Evolutionary conservation across 768 basidiomycete species (phyloP).

Genomic region (Macrocybe gigantea): DNA sequence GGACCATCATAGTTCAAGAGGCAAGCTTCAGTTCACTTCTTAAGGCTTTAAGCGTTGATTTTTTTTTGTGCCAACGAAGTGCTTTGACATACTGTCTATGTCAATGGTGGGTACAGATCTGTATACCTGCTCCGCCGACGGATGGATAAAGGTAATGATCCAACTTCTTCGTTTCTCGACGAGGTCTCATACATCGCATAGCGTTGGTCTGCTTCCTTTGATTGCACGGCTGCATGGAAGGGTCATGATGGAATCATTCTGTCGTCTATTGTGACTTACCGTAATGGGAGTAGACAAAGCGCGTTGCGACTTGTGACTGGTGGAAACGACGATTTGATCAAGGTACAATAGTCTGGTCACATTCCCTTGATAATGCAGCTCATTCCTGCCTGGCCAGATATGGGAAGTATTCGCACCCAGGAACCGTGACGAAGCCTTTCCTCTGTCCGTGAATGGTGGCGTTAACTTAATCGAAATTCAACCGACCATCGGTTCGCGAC

Average conservation of each 20-base stretch:
- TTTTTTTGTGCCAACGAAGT: slow-evolving; percentile 28
- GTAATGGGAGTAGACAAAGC: slow-evolving; percentile 18
- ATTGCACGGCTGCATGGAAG: slow-evolving; percentile 77
- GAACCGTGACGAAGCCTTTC: background rate
- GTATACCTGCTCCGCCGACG: slow-evolving; percentile 62
- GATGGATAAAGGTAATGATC: slow-evolving; percentile 56
- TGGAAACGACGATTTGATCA: slow-evolving; percentile 81
- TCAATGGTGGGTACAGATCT: slow-evolving; percentile 62
- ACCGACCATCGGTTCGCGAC: slow-evolving; percentile 1
- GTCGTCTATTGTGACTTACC: slow-evolving; percentile 59
- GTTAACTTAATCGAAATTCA: background rate
- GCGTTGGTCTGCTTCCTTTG: slow-evolving; percentile 82
- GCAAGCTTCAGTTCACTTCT: slow-evolving; percentile 25
- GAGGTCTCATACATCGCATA: slow-evolving; percentile 18
- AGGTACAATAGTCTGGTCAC: slow-evolving; percentile 36
- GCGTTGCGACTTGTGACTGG: slow-evolving; percentile 61
- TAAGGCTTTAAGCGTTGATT: slow-evolving; percentile 1
- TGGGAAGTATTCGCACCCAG: slow-evolving; percentile 37
- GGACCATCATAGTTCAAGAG: slow-evolving; percentile 85
- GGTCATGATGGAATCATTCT: slow-evolving; percentile 81
- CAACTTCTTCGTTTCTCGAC: background rate
- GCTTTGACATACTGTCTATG: slow-evolving; percentile 78
- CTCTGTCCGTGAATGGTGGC: too few species aligned
- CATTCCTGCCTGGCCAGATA: slow-evolving; percentile 26
- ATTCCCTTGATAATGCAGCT: background rate